Evolutionary conservation across 1,284 basidiomycete species (phyloP).

Genomic region (Moesziomyces sp.): DNA sequence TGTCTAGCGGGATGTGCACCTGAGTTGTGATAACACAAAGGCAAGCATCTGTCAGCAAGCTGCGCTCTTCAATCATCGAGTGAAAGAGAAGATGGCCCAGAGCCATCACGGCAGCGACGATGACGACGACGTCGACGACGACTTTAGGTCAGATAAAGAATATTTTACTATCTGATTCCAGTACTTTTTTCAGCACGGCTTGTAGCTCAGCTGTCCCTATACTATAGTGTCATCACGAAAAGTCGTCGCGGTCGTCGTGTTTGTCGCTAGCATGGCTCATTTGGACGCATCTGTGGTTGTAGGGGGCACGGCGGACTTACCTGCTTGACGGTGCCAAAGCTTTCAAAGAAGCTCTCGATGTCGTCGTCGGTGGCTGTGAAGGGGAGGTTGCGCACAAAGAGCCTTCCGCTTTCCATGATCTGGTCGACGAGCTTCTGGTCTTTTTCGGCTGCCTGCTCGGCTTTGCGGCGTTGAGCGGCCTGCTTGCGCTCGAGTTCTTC

Average conservation of each 20-base stretch:
- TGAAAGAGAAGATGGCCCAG: too few species aligned
- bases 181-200: constrained; percentile 57
- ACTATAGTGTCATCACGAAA: constrained; percentile 60
- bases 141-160: constrained; percentile 33
- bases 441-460: constrained; percentile 44
- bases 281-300: not conserved
- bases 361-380: constrained; percentile 84
- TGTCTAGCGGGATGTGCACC: constrained; percentile 85
- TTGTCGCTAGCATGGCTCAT: not conserved
- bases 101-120: not conserved
- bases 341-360: constrained; percentile 76
- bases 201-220: constrained; percentile 66
- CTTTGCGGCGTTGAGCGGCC: constrained; percentile 34
- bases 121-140: constrained; percentile 5
- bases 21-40: constrained; percentile 62
- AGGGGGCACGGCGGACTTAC: constrained; percentile 50
- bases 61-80: too few species aligned
- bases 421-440: constrained; percentile 70
- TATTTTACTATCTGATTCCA: constrained; percentile 66
- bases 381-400: constrained; percentile 91
- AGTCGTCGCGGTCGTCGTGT: not conserved
- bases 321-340: constrained; percentile 76
- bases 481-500: constrained; percentile 30
- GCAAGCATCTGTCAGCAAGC: constrained; percentile 12
- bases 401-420: constrained; percentile 80